Evolutionary conservation across 2,329 filamentous ascomycete species (phyloP), one percentile per base, ranked within the genome.

Genomic region (Talaromyces sp.): DNA sequence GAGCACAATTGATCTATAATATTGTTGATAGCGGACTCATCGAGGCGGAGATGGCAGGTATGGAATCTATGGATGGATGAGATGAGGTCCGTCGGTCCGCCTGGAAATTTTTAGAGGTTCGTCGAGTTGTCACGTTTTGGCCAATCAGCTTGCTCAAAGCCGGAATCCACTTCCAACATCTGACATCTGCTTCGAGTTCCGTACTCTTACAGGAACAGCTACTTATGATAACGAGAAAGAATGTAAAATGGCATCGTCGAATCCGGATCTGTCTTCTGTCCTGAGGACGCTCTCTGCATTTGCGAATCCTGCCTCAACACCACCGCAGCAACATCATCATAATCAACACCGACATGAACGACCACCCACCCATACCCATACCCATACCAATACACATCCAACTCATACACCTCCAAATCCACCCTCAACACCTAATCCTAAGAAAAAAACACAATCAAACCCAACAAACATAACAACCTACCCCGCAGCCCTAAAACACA

Each of bases 401-500:
- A 53, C n/a, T n/a, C 45, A 4, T 11, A 58, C 45, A 49, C 15
- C 51, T 34, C 29, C 27, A 53, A 53, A n/a, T n/a, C n/a, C 51
- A 29, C 10, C 38, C 45, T 34, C 40, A 47, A 53, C 59, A 25
- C 25, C 45, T 40, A 15, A 25, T 19, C 10, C 13, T n/a, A n/a
- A n/a, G n/a, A 7, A 29, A 51, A 3, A 51, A 27, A 8, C 19
- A 25, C 4, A 19, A 49, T 22, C 43, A 27, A 2, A 4, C 10
- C 22, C 47, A 4, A 5, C 22, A 62, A 15, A 22, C 7, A 36
- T 22, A 25, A 56, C 53, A 6, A 17, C 53, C 47, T 51, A 36
- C 31, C 53, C 60, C 19, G 7, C 22, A 65, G 84, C 82, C 6
- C 72, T 85, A 36, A 78, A 78, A 69, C 81, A 83, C 73, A 79